A percentile compares a stretch with the other conserved stretches of the same genome.
These are phyloP conservation scores for Calendula officinalis DNA, from an alignment of 129 eudicot genomes.

Conservation along the genomic window DNA sequence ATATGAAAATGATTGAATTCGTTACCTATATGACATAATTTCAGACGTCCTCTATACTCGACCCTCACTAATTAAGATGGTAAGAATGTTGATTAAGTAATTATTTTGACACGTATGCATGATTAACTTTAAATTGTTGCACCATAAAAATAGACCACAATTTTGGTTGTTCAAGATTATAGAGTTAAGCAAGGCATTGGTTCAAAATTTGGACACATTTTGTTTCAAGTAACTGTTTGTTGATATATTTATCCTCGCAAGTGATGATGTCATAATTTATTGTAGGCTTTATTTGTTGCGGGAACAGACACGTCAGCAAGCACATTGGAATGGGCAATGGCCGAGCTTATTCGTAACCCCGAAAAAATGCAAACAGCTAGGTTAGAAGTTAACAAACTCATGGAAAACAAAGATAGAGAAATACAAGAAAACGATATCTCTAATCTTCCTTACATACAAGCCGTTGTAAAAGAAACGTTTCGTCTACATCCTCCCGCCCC, in stretches of 20 bases:
- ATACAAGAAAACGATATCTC: constrained; percentile 39
- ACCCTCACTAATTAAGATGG: too few species aligned
- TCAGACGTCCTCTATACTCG: too few species aligned
- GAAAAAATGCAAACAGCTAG: constrained; percentile 25
- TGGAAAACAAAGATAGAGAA: not conserved
- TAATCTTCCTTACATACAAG: constrained; percentile 41
- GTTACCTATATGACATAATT: too few species aligned
- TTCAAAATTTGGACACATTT: too few species aligned
- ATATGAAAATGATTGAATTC: too few species aligned
- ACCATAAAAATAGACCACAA: not conserved
- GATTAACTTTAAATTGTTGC: not conserved
- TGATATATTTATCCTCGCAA: too few species aligned
- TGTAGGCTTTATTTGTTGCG: constrained; percentile 39
- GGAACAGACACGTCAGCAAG: constrained; percentile 38
- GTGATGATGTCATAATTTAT: not conserved
- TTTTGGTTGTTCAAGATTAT: too few species aligned
- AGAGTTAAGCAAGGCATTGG: too few species aligned
- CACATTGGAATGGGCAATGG: constrained; percentile 51
- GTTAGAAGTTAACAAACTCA: constrained; percentile 19
- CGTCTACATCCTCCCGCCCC: constrained; percentile 49
- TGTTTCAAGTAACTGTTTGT: too few species aligned
- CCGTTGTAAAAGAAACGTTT: constrained; percentile 45
- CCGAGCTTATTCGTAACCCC: constrained; percentile 43
- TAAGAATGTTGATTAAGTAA: not conserved
- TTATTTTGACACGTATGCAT: not conserved